Conservation (phyloP, 2,329 filamentous ascomycete genomes). For the Ceratocystis colombiana region DNA sequence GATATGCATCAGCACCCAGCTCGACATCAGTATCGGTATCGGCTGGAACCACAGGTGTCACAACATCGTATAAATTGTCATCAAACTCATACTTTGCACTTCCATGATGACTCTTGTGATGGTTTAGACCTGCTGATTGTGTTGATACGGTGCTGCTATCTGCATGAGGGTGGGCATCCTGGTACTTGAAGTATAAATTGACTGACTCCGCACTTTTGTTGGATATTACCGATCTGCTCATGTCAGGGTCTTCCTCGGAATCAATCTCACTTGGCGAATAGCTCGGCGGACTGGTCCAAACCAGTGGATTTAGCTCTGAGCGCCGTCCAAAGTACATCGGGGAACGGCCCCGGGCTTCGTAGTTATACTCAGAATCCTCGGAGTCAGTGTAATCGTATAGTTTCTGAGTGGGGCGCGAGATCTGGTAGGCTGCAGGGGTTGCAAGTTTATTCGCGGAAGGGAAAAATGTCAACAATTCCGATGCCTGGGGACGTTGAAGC, state of each 20-base stretch:
- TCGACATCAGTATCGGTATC: background rate
- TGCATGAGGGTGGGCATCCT: background rate
- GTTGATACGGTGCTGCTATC: background rate
- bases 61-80: background rate
- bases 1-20: background rate
- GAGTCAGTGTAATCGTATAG: slow-evolving; percentile 17
- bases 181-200: slow-evolving; percentile 6
- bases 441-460: slow-evolving; percentile 35
- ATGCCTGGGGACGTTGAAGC: slow-evolving; percentile 60
- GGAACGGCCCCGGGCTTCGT: slow-evolving; percentile 22
- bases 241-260: background rate
- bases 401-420: slow-evolving; percentile 27
- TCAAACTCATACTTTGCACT: background rate
- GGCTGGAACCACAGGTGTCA: background rate
- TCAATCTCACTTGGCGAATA: slow-evolving; percentile 20
- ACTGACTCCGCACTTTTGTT: background rate
- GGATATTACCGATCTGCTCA: background rate
- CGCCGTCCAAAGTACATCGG: slow-evolving; percentile 24
- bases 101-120: background rate
- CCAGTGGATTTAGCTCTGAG: slow-evolving; percentile 22
- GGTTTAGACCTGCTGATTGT: background rate
- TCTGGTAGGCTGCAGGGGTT: slow-evolving; percentile 28
- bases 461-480: slow-evolving; percentile 59
- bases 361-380: slow-evolving; percentile 22
- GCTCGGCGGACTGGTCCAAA: slow-evolving; percentile 25